A percentile compares a stretch with the other conserved stretches of the same genome.
Conservation (phyloP, 306 rosid genomes). For the Prunus persica region DNA sequence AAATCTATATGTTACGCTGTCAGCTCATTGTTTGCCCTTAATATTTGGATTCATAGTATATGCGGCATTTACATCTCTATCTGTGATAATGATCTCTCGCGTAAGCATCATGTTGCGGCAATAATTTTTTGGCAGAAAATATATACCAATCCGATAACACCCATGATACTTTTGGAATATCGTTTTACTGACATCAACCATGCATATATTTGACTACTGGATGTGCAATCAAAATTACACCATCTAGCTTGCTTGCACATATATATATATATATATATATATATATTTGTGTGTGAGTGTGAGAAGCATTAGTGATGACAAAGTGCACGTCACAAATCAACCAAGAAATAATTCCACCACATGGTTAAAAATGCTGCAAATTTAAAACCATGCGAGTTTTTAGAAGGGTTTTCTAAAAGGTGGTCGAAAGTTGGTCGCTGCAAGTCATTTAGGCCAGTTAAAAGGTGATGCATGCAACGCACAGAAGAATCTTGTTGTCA, state of each 20-base stretch:
- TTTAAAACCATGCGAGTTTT: neutral
- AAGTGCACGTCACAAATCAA: conserved; percentile 10
- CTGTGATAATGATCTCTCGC: conserved; percentile 20
- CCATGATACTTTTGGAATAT: conserved; percentile 21
- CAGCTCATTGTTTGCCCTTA: neutral
- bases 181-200: conserved; percentile 22
- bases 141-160: conserved; percentile 10
- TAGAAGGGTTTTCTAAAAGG: neutral
- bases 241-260: neutral
- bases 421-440: conserved; percentile 7
- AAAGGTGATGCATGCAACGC: neutral
- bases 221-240: conserved; percentile 13
- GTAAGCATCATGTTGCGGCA: conserved; percentile 50
- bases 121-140: conserved; percentile 17
- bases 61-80: neutral
- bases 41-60: neutral
- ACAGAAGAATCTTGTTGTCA: neutral
- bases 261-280: no score
- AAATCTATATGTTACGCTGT: no score
- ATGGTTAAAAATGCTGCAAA: neutral
- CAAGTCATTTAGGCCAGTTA: conserved; percentile 21
- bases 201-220: conserved; percentile 28
- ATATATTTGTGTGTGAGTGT: neutral
- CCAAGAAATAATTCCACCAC: neutral
- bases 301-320: conserved; percentile 8